Evolutionary conservation across 2,329 filamentous ascomycete genomes (phyloP).

Genomic region (Alternaria brassicae): DNA sequence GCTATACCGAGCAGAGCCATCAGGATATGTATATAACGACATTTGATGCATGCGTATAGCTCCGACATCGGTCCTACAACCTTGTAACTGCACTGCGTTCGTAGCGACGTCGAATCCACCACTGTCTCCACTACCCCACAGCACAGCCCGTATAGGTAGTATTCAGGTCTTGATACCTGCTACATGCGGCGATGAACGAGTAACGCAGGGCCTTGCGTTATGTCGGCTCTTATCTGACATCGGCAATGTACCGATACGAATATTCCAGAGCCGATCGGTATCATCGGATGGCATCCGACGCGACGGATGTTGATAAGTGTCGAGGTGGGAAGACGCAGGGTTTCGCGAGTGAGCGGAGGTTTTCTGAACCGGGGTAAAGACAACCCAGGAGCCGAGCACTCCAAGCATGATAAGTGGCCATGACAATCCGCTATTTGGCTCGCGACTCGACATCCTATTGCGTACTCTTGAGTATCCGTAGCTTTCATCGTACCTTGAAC

Average conservation of each 20-base stretch:
- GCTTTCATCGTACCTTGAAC: too few species aligned
- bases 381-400: background rate
- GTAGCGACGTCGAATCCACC: background rate
- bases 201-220: background rate
- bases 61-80: constrained; percentile 9
- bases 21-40: background rate
- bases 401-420: background rate
- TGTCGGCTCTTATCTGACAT: background rate
- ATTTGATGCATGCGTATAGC: background rate
- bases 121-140: background rate
- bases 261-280: background rate
- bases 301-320: background rate
- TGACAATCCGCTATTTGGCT: background rate
- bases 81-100: background rate
- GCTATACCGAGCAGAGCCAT: background rate
- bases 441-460: too few species aligned
- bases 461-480: too few species aligned
- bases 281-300: background rate
- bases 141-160: background rate
- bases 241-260: background rate
- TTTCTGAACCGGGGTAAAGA: background rate
- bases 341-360: background rate
- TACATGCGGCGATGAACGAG: background rate
- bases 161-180: constrained; percentile 12
- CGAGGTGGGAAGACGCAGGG: background rate